These are phyloP conservation scores for Rugonectria rugulosa DNA, from an alignment of 2,329 filamentous ascomycete genomes.

Conservation along the genomic window DNA sequence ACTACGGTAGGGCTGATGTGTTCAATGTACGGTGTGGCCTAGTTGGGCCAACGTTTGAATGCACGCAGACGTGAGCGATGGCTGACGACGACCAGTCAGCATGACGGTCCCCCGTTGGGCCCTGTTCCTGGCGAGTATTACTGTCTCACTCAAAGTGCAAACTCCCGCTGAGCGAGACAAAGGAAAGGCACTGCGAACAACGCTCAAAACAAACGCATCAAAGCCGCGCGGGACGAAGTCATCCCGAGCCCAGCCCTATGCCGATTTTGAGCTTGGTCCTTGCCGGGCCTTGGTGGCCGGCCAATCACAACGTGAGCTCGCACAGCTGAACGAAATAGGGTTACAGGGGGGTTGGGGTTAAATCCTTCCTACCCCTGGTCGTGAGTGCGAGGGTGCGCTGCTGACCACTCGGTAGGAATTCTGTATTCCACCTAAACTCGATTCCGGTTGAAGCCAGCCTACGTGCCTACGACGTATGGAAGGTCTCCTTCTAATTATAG, in stretches of 20 bases:
- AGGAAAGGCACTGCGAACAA: not conserved
- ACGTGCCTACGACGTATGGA: too few relatives aligned
- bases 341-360: conserved; percentile 2
- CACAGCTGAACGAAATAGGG: conserved; percentile 19
- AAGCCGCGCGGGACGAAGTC: conserved; percentile 1
- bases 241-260: conserved; percentile 15
- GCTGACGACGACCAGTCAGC: not conserved
- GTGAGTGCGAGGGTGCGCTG: conserved; percentile 9
- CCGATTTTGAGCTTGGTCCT: not conserved
- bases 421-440: not conserved
- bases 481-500: too few relatives aligned
- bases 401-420: conserved; percentile 2
- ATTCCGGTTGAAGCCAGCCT: not conserved
- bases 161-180: too few relatives aligned
- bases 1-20: conserved; percentile 8
- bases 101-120: too few relatives aligned
- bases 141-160: too few relatives aligned
- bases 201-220: not conserved
- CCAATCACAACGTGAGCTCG: conserved; percentile 7
- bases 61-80: not conserved
- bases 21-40: not conserved
- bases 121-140: too few relatives aligned
- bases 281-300: not conserved
- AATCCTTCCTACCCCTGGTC: not conserved
- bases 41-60: not conserved